Conservation (phyloP, 2,329 filamentous ascomycete genomes). For the Truncatella angustata region DNA sequence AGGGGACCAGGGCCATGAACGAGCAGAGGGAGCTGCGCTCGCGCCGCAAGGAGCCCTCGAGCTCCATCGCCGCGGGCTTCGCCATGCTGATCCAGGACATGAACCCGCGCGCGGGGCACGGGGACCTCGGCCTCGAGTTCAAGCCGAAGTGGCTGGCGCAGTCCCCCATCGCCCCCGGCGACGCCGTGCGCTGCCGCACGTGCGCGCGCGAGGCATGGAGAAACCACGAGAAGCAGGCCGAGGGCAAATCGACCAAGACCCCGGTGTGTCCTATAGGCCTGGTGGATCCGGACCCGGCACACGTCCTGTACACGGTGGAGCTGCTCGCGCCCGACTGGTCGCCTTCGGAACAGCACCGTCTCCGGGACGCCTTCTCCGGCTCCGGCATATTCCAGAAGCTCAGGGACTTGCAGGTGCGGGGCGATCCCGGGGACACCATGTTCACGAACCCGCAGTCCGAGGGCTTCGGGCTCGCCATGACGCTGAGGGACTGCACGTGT, state of each 20-base stretch:
- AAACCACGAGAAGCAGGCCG: constrained; percentile 41
- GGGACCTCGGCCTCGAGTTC: constrained; percentile 61
- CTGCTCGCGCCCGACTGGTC: constrained; percentile 34
- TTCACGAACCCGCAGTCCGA: constrained; percentile 34
- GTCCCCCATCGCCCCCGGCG: constrained; percentile 66
- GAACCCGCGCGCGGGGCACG: constrained; percentile 39
- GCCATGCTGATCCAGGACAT: constrained; percentile 76
- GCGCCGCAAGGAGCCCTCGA: constrained; percentile 7
- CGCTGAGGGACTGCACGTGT: constrained; percentile 74
- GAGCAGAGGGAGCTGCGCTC: constrained; percentile 48
- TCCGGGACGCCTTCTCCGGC: constrained; percentile 36
- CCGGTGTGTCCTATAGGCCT: constrained; percentile 66
- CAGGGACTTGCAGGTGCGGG: constrained; percentile 30
- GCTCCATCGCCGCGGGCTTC: constrained; percentile 53
- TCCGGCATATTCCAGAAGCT: constrained; percentile 37
- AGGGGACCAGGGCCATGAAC: constrained; percentile 52
- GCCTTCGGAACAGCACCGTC: constrained; percentile 27
- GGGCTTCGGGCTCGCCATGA: constrained; percentile 71
- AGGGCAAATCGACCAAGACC: constrained; percentile 30
- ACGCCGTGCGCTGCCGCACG: constrained; percentile 67
- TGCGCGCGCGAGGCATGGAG: constrained; percentile 58
- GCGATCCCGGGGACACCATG: constrained; percentile 45
- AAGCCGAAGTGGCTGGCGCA: constrained; percentile 84
- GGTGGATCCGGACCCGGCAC: constrained; percentile 46
- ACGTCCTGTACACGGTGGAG: constrained; percentile 41